Evolutionary conservation across 495 filamentous ascomycete species (phyloP).

Genomic region (Podospora fimiseda): DNA sequence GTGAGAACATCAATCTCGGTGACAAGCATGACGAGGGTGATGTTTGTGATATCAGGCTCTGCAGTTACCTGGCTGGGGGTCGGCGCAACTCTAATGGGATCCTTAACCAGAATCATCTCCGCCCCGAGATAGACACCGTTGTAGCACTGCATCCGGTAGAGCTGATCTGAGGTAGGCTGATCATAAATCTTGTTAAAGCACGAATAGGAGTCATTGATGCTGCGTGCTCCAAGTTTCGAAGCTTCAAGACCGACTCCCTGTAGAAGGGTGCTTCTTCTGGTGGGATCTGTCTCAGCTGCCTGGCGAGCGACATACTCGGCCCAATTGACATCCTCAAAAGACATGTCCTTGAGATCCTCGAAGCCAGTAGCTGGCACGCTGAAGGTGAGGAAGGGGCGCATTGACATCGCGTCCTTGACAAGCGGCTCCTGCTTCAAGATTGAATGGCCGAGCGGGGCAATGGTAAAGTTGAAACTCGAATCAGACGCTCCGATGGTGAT

Average conservation of each 20-base stretch:
- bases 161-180: conserved; percentile 8
- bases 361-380: conserved; percentile 31
- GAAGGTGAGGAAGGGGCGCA: conserved; percentile 43
- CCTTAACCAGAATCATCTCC: conserved; percentile 36
- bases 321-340: conserved; percentile 29
- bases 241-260: conserved; percentile 36
- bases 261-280: conserved; percentile 11
- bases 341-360: conserved; percentile 16
- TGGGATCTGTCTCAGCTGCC: conserved; percentile 10
- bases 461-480: conserved; percentile 13
- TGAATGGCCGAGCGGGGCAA: conserved; percentile 26
- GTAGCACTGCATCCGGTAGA: conserved; percentile 9
- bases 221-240: conserved; percentile 37
- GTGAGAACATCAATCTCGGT: conserved; percentile 18
- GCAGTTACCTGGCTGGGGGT: background rate
- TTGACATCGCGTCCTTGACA: conserved; percentile 26
- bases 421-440: conserved; percentile 17
- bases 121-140: conserved; percentile 39
- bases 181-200: conserved; percentile 29
- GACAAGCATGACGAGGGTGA: conserved; percentile 32
- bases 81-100: conserved; percentile 32
- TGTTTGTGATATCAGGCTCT: conserved; percentile 5
- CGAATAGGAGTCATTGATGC: conserved; percentile 38
- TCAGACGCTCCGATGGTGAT: conserved; percentile 10
- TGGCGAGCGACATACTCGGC: conserved; percentile 10